A percentile compares a stretch with the other conserved stretches of the same genome.
phyloP scores from a whole-genome alignment of 2,329 filamentous ascomycete genomes.

The Aspergillus fijiensis region DNA sequence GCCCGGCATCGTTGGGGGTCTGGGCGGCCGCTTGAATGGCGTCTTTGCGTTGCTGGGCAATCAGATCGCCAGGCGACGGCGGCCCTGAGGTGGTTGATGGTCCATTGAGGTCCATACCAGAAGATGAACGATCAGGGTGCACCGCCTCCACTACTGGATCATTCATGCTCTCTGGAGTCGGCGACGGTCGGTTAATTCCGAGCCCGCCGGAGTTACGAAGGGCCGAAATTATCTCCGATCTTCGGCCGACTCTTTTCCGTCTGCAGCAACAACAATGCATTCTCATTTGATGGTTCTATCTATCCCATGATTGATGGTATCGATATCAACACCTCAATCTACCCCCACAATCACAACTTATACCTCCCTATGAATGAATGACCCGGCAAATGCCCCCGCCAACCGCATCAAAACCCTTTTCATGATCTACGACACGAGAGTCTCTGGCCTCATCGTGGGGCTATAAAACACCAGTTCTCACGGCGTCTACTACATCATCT shows the following conservation, averaged over 20 bases:
- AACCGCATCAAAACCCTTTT: no score
- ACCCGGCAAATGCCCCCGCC: no score
- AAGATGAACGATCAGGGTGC: constrained; percentile 14
- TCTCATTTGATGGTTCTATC: no score
- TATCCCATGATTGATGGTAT: no score
- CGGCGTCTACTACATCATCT: no score
- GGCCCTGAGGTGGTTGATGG: constrained; percentile 28
- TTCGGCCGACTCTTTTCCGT: neutral
- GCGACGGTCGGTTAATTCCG: constrained; percentile 1
- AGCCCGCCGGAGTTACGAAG: constrained; percentile 33
- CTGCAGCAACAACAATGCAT: no score
- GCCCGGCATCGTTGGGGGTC: constrained; percentile 38
- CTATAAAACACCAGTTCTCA: no score
- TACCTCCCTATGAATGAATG: no score
- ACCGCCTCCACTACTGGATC: constrained; percentile 3
- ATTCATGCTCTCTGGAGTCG: neutral
- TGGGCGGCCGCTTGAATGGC: constrained; percentile 29
- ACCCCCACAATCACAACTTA: no score
- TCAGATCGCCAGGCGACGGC: constrained; percentile 36
- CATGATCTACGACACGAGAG: no score
- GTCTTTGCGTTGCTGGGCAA: constrained; percentile 37
- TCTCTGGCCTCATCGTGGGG: no score
- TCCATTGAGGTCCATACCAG: constrained; percentile 42
- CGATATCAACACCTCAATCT: no score
- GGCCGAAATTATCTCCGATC: constrained; percentile 21